Evolutionary conservation across 192 early-diverging fungal genomes (phyloP), one percentile per base, ranked within the genome.

Genomic region (Backusella luteola): DNA sequence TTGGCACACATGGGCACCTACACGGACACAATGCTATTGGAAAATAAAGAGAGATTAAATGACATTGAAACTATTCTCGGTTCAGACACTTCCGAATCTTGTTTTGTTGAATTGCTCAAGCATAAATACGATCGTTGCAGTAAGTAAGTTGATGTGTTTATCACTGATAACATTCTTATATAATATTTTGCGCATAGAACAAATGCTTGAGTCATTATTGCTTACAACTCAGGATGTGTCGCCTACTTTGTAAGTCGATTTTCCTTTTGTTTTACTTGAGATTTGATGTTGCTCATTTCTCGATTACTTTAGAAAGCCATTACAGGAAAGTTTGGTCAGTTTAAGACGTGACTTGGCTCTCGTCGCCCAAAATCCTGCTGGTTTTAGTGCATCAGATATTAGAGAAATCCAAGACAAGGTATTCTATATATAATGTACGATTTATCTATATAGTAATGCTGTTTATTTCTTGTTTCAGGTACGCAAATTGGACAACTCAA

Each of bases 401-500:
- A 84, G 84, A 70, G 86, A 87, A 23, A 80, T 91, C 78, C 94
- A 96, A 74, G 79, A 84, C 75, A 89, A 93, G 69, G 86, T 96
- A 41, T 34, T 66, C 41, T n/a, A 46, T 44, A 34, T 9, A 63
- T 17, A 35, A 11, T 5, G 29, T 78, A 42, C 39, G 21, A 59
- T 34, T 21, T 9, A 21, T 12, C 7, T 56, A 56, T 73, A 15
- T 32, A 32, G 0, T 29, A 29, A 29, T 29, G 0, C 26, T 29
- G 1, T 29, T 29, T 35, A 67, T 32, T 32, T 32, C 42, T 8
- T 11, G 52, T 32, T 76, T n/a, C 44, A 80, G 79, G 49, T 81
- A 42, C 91, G 93, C 29, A 88, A 90, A 71, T 94, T 96, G 76
- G 96, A 97, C 81, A 85, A 91, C 78, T 79, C 79, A 68, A 85